Base-by-base conservation (phyloP, 805 yeast genomes). In the Ogataea chonburiensis region DNA sequence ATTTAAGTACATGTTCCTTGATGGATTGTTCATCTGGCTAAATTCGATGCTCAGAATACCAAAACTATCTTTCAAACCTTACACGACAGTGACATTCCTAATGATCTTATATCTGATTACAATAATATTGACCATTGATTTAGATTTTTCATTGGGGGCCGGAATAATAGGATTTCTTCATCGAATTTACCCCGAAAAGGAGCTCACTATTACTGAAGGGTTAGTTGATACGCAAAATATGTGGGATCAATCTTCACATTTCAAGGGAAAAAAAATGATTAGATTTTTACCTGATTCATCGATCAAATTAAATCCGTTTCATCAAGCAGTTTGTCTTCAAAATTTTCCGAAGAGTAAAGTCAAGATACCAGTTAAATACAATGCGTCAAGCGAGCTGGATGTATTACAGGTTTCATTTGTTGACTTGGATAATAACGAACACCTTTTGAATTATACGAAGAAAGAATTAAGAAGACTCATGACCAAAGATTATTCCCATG, bases 251-350 rank as follows among this genome's bases (percentile, higher is more conserved):
- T 66, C 75, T 15, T 55, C 75, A 2, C 94, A 88, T 58, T 83
- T 89, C 57, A 82, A 77, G 52, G 98, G 98, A 28, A 79, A 78
- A 27, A 85, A 86, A 53, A 84, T 89, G 1, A 81, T 93, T 43
- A 84, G 89, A 53, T 84, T 85, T 43, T 66, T 93, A 22, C 98
- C 98, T 0, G 97, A 91, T 60, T 83, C 94, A 28, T 81, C 94
- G 0, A 96, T 94, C 4, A 68, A 71, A 51, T 63, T 93, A 49
- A 87, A 89, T 46, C 96, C 96, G 3, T 74, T 77, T 49, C 75
- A 70, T 32, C 77, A 74, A 18, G 68, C 75, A 4, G 73, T 72
- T 42, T 93, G 98, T 63, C 47, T 83, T 28, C 73, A 74, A 12
- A 46, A 55, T 10, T 37, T 39, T 7, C 53, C 42, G 52, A 56